phyloP scores from a whole-genome alignment of 2,329 filamentous ascomycete species.

The Diaporthe nobilis region DNA sequence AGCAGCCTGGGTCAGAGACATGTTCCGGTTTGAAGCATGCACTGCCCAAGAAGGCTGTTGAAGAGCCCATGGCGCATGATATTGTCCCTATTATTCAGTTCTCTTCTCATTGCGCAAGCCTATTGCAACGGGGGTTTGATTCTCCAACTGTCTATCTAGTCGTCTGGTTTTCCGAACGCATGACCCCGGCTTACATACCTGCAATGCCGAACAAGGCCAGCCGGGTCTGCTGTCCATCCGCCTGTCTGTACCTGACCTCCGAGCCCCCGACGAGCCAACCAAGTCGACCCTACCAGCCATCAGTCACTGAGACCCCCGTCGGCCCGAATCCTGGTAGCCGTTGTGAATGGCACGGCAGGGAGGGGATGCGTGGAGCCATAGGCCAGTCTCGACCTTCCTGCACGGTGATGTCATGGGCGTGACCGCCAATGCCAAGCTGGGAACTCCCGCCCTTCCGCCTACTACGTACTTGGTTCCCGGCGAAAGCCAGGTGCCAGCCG shows the following conservation, averaged over 20 bases:
- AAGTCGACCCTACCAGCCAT: background rate
- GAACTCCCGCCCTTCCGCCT: slow-evolving; percentile 28
- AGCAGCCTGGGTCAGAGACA: background rate
- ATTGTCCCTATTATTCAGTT: background rate
- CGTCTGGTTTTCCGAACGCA: background rate
- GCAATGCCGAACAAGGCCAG: background rate
- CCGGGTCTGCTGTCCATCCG: background rate
- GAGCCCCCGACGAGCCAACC: background rate
- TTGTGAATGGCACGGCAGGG: background rate
- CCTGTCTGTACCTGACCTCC: background rate
- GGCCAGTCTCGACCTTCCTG: slow-evolving; percentile 13
- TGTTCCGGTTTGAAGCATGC: background rate
- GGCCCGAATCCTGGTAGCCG: background rate
- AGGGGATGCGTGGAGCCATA: background rate
- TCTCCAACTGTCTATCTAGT: background rate
- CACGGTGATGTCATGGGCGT: slow-evolving; percentile 26
- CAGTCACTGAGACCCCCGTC: background rate
- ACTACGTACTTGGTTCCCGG: too few relatives aligned
- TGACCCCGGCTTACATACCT: background rate
- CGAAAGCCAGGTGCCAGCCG: background rate
- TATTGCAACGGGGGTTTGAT: background rate
- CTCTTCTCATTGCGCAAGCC: background rate
- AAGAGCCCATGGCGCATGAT: too few relatives aligned
- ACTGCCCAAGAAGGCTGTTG: background rate
- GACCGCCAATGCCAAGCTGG: slow-evolving; percentile 31